Evolutionary conservation across 148 eudicot genomes (phyloP).

Genomic region (Camellia japonica): DNA sequence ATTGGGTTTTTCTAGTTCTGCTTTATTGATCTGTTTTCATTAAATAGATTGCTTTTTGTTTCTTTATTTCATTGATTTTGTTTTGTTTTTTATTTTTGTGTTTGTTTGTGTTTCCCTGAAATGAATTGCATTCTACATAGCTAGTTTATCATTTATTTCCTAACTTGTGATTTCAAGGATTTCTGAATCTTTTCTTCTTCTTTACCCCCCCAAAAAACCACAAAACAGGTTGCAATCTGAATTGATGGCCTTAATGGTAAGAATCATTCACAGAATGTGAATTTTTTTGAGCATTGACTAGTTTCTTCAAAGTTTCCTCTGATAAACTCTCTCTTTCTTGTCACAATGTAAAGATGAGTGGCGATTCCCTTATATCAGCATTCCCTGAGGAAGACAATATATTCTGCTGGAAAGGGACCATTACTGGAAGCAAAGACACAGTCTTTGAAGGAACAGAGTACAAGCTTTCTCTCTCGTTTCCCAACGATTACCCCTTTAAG

Average conservation of each 20-base stretch:
- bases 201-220: neutral
- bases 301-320: neutral
- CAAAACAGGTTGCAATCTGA: constrained; percentile 91
- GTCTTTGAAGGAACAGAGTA: constrained; percentile 97
- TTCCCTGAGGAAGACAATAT: constrained; percentile 98
- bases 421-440: constrained; percentile 87
- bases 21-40: no score
- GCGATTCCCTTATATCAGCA: constrained; percentile 86
- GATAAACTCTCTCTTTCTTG: no score
- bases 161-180: neutral
- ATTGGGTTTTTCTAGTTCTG: no score
- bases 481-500: constrained; percentile 89
- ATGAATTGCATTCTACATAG: no score
- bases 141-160: neutral
- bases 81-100: no score
- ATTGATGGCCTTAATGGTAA: constrained; percentile 93
- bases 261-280: neutral
- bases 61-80: no score
- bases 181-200: neutral
- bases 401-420: constrained; percentile 94
- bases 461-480: constrained; percentile 70
- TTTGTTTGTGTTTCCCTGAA: no score
- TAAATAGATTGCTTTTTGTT: no score
- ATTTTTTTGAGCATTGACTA: neutral
- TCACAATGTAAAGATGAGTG: constrained; percentile 76